A percentile compares a stretch with the other conserved stretches of the same genome.
phyloP scores from a whole-genome alignment of 2,329 filamentous ascomycete genomes.

The Allantophomopsis cytisporea region DNA sequence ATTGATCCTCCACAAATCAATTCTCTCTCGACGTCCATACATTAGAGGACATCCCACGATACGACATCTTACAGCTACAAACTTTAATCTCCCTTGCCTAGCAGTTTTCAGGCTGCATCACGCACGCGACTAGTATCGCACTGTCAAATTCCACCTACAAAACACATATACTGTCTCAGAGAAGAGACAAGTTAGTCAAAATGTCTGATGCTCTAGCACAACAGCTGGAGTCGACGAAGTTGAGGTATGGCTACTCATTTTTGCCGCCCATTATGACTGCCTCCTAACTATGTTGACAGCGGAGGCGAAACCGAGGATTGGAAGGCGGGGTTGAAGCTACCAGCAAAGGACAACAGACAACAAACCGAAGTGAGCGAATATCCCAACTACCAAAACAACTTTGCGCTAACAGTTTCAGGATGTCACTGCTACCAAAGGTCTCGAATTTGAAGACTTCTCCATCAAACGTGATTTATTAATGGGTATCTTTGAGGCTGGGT shows the following conservation, averaged over 20 bases:
- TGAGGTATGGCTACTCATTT: constrained; percentile 22
- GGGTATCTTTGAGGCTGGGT: constrained; percentile 98
- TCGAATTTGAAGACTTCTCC: constrained; percentile 95
- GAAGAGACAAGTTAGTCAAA: constrained; percentile 12
- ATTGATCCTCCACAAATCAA: too few species aligned
- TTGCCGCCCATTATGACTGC: constrained; percentile 5
- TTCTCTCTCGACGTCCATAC: too few species aligned
- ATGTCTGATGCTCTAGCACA: constrained; percentile 35
- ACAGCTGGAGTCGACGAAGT: constrained; percentile 39
- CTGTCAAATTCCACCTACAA: too few species aligned
- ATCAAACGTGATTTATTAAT: constrained; percentile 93
- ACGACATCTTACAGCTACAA: too few species aligned
- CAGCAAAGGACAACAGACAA: constrained; percentile 60
- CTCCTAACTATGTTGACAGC: constrained; percentile 28
- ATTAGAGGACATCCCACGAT: too few species aligned
- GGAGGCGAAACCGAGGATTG: constrained; percentile 45
- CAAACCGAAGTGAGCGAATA: constrained; percentile 57
- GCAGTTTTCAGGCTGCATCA: too few species aligned
- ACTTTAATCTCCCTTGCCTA: too few species aligned
- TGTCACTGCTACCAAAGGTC: constrained; percentile 93
- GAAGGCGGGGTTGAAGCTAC: constrained; percentile 61
- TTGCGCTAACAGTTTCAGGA: constrained; percentile 40
- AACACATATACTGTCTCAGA: too few species aligned
- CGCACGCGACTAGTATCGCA: too few species aligned
- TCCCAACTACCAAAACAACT: constrained; percentile 1